phyloP scores from a whole-genome alignment of 2,329 filamentous ascomycete species.

The Aspergillus sp. region DNA sequence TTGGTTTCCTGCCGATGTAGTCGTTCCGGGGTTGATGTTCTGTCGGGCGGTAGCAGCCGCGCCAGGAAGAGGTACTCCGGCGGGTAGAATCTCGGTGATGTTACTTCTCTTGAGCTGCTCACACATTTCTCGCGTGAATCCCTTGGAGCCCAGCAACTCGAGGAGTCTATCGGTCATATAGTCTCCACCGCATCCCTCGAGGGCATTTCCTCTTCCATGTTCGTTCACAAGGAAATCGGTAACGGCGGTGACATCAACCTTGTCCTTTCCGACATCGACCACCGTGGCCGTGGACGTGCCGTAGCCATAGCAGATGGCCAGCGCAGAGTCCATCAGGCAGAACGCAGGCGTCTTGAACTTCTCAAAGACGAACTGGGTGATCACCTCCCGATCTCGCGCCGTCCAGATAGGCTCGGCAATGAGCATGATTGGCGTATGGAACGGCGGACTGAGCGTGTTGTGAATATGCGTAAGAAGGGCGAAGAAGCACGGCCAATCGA shows the following conservation, averaged over 20 bases:
- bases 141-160: constrained; percentile 61
- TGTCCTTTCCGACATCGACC: constrained; percentile 86
- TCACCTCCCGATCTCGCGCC: constrained; percentile 77
- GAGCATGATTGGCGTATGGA: constrained; percentile 91
- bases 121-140: constrained; percentile 62
- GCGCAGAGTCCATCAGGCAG: constrained; percentile 82
- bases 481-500: constrained; percentile 89
- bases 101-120: constrained; percentile 64
- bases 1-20: constrained; percentile 54
- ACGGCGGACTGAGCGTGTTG: constrained; percentile 81
- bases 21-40: constrained; percentile 54
- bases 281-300: constrained; percentile 79
- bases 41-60: constrained; percentile 42
- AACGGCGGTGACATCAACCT: constrained; percentile 89
- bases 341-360: constrained; percentile 94
- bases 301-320: constrained; percentile 79
- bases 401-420: constrained; percentile 91
- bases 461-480: constrained; percentile 92
- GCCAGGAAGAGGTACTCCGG: constrained; percentile 55
- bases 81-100: constrained; percentile 62
- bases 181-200: constrained; percentile 76
- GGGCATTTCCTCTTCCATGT: constrained; percentile 60
- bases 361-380: constrained; percentile 95
- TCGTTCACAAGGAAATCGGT: constrained; percentile 77
- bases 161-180: constrained; percentile 75